Percentiles rank a stretch among this genome's conserved stretches.
Evolutionary conservation across 129 eudicot species (phyloP).

Genomic region (Helianthus tuberosus): DNA sequence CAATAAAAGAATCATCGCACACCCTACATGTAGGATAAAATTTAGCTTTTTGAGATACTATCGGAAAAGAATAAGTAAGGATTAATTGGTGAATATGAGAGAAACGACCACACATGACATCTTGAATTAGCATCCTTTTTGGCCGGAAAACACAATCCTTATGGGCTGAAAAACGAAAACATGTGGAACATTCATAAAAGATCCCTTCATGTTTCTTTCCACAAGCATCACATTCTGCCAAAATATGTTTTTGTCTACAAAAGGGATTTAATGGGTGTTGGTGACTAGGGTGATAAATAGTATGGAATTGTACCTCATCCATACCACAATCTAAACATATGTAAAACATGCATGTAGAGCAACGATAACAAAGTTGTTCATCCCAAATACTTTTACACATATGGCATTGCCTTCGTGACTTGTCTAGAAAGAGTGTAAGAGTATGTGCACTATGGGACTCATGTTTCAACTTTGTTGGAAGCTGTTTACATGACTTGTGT

Average conservation of each 20-base stretch:
- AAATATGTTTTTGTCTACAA: not conserved
- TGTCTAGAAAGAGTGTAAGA: too few relatives aligned
- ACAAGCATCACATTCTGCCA: not conserved
- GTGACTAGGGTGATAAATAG: conserved; percentile 1
- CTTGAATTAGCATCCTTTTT: conserved; percentile 6
- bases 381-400: not conserved
- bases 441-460: too few relatives aligned
- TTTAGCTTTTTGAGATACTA: not conserved
- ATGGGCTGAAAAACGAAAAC: not conserved
- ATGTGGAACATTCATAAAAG: not conserved
- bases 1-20: not conserved
- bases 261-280: not conserved
- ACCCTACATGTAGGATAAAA: conserved; percentile 6
- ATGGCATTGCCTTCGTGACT: not conserved
- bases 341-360: not conserved
- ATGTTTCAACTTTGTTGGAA: not conserved
- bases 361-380: not conserved
- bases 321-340: not conserved
- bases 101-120: not conserved
- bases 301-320: not conserved
- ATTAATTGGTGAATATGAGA: conserved; percentile 19
- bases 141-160: not conserved
- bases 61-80: conserved; percentile 18
- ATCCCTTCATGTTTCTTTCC: not conserved
- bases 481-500: not conserved